Conservation (phyloP, 2,329 filamentous ascomycete genomes). For the Talaromyces islandicus region DNA sequence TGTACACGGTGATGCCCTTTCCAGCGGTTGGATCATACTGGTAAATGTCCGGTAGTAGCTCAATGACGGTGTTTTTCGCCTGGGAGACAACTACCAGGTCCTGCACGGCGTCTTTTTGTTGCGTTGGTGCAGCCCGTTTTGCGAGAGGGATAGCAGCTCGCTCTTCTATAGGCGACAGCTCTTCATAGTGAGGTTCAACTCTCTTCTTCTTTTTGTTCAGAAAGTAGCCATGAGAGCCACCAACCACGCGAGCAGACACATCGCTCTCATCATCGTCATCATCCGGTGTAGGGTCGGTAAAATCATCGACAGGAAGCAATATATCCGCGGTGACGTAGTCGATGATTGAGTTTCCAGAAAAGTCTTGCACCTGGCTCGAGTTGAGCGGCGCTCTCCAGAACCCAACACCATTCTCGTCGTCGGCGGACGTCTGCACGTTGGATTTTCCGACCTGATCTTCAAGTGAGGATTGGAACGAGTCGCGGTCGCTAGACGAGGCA, state of each 20-base stretch:
- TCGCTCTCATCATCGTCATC: neutral
- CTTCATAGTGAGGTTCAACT: neutral
- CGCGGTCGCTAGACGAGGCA: neutral
- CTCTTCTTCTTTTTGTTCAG: neutral
- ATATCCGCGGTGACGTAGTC: neutral
- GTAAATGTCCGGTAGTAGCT: neutral
- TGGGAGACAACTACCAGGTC: neutral
- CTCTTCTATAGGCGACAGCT: neutral
- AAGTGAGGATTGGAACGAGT: neutral
- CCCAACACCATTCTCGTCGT: neutral
- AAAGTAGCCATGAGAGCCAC: neutral
- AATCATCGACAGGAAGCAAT: neutral
- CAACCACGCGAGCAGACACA: neutral
- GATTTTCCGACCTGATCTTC: neutral
- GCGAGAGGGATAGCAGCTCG: neutral
- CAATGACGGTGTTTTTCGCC: neutral
- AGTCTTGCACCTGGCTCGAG: neutral
- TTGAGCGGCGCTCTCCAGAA: neutral
- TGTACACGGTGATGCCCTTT: neutral
- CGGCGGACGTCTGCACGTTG: neutral
- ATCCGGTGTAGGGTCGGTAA: neutral
- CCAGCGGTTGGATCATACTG: neutral
- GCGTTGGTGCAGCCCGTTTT: neutral
- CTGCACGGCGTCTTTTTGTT: neutral
- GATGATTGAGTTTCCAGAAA: neutral